Conservation (phyloP, 192 early-diverging fungal genomes). For the Thamnidium elegans region DNA sequence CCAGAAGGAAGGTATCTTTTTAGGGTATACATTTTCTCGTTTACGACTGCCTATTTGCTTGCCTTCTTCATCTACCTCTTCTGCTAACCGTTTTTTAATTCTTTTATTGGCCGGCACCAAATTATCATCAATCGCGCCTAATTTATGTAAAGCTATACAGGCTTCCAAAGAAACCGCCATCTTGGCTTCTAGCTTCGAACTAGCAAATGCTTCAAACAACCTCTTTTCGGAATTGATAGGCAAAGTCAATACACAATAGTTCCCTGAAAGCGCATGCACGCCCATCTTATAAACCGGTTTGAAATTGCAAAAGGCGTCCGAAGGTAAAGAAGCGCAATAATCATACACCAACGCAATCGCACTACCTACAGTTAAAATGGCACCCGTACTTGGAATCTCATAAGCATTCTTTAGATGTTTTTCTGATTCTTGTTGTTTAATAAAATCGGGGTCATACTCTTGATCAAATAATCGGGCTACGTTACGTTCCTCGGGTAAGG, state of each 20-base stretch:
- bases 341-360: constrained; percentile 60
- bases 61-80: constrained; percentile 19
- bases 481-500: constrained; percentile 40
- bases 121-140: constrained; percentile 67
- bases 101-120: constrained; percentile 53
- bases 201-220: constrained; percentile 46
- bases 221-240: too few relatives aligned
- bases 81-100: constrained; percentile 11
- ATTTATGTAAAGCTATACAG: constrained; percentile 65
- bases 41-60: constrained; percentile 30
- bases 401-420: constrained; percentile 49
- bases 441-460: constrained; percentile 7
- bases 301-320: constrained; percentile 52
- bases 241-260: too few relatives aligned
- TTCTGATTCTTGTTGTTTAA: constrained; percentile 35
- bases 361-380: constrained; percentile 65
- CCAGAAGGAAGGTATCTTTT: constrained; percentile 42
- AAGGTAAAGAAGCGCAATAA: constrained; percentile 69
- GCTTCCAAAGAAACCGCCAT: constrained; percentile 67
- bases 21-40: constrained; percentile 22
- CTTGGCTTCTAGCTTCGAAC: constrained; percentile 61
- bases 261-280: constrained; percentile 19
- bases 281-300: constrained; percentile 52
- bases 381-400: constrained; percentile 60
- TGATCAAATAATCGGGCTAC: constrained; percentile 19